phyloP scores from a whole-genome alignment of 306 rosid species.

The Vigna mungo region DNA sequence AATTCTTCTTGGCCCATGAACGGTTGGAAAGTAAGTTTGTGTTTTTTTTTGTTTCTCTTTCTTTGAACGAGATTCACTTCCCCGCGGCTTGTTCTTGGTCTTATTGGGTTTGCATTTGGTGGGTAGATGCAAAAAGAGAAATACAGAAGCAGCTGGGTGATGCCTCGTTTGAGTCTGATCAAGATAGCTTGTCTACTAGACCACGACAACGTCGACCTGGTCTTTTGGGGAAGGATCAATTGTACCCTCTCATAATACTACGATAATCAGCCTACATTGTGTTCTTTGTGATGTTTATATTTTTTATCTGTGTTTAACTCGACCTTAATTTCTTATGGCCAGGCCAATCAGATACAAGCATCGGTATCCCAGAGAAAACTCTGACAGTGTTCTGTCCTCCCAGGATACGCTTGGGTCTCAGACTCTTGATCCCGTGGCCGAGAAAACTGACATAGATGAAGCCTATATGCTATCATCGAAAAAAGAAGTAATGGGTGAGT shows the following conservation, averaged over 20 bases:
- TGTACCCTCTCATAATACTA: slow-evolving; percentile 47
- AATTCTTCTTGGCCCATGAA: slow-evolving; percentile 70
- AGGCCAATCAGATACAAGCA: slow-evolving; percentile 72
- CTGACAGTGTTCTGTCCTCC: slow-evolving; percentile 50
- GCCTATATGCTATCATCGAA: slow-evolving; percentile 41
- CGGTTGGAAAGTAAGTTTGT: slow-evolving; percentile 68
- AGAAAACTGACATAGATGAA: slow-evolving; percentile 44
- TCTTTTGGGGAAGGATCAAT: slow-evolving; percentile 57
- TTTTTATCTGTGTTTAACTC: slow-evolving; percentile 40
- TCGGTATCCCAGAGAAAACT: slow-evolving; percentile 51
- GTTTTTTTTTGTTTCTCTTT: slow-evolving; percentile 20
- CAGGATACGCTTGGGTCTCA: slow-evolving; percentile 59
- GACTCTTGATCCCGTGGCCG: slow-evolving; percentile 45
- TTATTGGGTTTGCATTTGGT: slow-evolving; percentile 40
- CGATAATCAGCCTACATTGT: slow-evolving; percentile 23
- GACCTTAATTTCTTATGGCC: slow-evolving; percentile 40
- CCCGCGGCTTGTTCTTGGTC: slow-evolving; percentile 23
- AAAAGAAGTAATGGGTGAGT: slow-evolving; percentile 59
- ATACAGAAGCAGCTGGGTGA: slow-evolving; percentile 68
- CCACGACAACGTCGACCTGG: slow-evolving; percentile 74
- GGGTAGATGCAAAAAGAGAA: slow-evolving; percentile 79
- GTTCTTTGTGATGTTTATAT: slow-evolving; percentile 11
- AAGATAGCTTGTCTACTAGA: slow-evolving; percentile 47
- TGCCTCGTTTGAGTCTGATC: slow-evolving; percentile 49
- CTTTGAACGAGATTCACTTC: not conserved